phyloP scores from a whole-genome alignment of 1,284 basidiomycete species.

The Sanghuangporus weigelae region DNA sequence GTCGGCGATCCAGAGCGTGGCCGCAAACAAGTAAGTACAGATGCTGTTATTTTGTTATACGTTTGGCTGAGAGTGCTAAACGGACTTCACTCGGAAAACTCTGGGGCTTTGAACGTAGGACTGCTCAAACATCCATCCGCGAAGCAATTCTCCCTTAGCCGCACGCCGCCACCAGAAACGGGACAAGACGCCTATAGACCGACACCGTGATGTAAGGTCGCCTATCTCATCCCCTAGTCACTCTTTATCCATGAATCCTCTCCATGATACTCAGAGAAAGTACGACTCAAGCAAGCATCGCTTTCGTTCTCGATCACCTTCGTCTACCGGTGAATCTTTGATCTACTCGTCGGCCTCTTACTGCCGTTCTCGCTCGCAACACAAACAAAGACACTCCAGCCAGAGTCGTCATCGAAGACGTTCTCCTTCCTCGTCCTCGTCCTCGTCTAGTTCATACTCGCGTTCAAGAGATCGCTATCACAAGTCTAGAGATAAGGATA shows the following conservation, averaged over 20 bases:
- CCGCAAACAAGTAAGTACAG: neutral
- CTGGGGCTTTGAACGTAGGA: neutral
- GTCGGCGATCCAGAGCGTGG: constrained; percentile 8
- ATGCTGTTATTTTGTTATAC: neutral
- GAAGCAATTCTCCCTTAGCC: neutral
- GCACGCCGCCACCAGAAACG: neutral
- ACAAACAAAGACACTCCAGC: neutral
- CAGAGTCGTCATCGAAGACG: neutral
- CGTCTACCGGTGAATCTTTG: neutral
- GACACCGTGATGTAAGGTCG: neutral
- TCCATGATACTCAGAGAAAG: neutral
- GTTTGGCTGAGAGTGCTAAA: neutral
- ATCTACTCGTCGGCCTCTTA: neutral
- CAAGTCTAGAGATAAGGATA: constrained; percentile 26
- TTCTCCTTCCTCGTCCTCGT: neutral
- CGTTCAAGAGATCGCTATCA: neutral
- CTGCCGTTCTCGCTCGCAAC: neutral
- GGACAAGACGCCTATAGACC: neutral
- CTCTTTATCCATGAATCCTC: neutral
- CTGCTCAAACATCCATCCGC: neutral
- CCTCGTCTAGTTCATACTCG: neutral
- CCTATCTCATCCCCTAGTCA: neutral
- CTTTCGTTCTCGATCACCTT: neutral
- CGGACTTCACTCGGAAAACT: neutral
- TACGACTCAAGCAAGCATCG: neutral